Conservation (phyloP, 495 filamentous ascomycete genomes). For the Chlorociboria aeruginascens region DNA sequence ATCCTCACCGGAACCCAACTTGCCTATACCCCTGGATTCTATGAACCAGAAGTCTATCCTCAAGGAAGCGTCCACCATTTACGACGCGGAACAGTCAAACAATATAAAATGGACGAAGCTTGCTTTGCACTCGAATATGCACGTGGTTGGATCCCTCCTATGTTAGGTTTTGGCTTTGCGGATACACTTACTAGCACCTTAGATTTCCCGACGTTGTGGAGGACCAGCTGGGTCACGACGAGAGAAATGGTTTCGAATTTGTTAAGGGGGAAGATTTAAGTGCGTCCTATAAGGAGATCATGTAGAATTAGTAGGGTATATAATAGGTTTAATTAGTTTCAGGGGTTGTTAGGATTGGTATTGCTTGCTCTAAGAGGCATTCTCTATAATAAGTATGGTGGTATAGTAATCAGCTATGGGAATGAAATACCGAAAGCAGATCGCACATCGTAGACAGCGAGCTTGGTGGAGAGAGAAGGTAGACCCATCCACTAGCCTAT, state of each 20-base stretch:
- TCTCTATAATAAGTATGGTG: too few species aligned
- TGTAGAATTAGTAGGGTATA: not conserved
- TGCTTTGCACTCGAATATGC: slow-evolving; percentile 87
- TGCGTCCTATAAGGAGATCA: not conserved
- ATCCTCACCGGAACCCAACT: slow-evolving; percentile 66
- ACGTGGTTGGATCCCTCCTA: slow-evolving; percentile 80
- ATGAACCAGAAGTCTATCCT: slow-evolving; percentile 63
- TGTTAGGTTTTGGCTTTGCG: slow-evolving; percentile 79
- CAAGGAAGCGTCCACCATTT: slow-evolving; percentile 69
- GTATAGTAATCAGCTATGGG: too few species aligned
- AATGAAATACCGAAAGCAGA: too few species aligned
- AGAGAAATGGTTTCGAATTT: slow-evolving; percentile 64
- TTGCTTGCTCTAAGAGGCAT: too few species aligned
- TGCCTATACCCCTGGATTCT: slow-evolving; percentile 58
- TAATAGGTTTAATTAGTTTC: not conserved
- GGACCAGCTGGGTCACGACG: slow-evolving; percentile 55
- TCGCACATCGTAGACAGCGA: too few species aligned
- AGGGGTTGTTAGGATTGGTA: too few species aligned
- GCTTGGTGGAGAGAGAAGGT: too few species aligned
- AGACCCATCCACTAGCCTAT: too few species aligned
- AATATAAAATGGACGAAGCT: slow-evolving; percentile 69
- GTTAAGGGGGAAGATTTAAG: slow-evolving; percentile 57
- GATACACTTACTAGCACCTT: slow-evolving; percentile 66
- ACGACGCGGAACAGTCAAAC: slow-evolving; percentile 61
- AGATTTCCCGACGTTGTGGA: slow-evolving; percentile 69